Conservation (phyloP, 192 early-diverging fungal genomes). For the Coemansia sp. region DNA sequence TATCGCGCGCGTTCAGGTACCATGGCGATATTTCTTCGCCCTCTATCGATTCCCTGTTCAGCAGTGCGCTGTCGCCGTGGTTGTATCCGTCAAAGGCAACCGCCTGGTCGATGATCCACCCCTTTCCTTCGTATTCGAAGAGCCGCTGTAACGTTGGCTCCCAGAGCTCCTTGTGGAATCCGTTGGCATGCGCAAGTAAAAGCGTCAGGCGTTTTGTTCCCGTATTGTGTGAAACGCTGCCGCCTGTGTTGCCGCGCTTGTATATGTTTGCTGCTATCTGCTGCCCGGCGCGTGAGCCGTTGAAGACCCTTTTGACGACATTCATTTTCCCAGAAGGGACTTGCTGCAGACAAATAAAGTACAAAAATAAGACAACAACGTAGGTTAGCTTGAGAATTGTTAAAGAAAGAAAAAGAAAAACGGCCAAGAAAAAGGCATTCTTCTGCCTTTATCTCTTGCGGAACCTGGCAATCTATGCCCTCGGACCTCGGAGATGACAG, state of each 20-base stretch:
- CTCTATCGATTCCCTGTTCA: constrained; percentile 21
- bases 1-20: constrained; percentile 37
- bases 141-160: constrained; percentile 38
- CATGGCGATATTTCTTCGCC: constrained; percentile 28
- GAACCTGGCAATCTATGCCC: not conserved
- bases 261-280: constrained; percentile 44
- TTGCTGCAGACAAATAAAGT: not conserved
- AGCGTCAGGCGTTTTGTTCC: constrained; percentile 24
- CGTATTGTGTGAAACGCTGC: not conserved
- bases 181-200: constrained; percentile 47
- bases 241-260: constrained; percentile 1
- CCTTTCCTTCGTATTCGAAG: constrained; percentile 8
- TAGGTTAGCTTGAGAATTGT: too few species aligned
- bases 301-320: constrained; percentile 18
- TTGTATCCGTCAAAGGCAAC: constrained; percentile 45
- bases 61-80: constrained; percentile 53
- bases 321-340: constrained; percentile 17
- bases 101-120: constrained; percentile 34
- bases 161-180: constrained; percentile 57
- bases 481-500: constrained; percentile 1
- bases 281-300: constrained; percentile 33
- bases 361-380: not conserved
- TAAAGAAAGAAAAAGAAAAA: constrained; percentile 1
- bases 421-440: not conserved
- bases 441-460: not conserved